These are phyloP conservation scores for Citrus australasica DNA, from an alignment of 345 rosid genomes.

Conservation along the genomic window DNA sequence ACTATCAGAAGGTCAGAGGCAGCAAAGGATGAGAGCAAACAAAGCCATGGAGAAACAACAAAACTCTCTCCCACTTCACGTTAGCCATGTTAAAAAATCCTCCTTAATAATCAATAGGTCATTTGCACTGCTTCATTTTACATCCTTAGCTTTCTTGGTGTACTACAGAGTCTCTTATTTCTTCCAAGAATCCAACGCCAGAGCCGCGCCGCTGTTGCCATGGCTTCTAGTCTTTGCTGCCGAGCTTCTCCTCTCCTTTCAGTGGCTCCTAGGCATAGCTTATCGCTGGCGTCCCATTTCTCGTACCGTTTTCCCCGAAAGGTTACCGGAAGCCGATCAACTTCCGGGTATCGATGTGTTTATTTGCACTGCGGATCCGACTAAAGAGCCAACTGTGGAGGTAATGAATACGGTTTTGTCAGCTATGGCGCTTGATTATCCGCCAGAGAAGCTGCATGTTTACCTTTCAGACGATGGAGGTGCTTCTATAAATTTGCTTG, in stretches of 20 bases:
- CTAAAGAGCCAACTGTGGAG: constrained; percentile 38
- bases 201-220: constrained; percentile 5
- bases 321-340: constrained; percentile 20
- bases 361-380: constrained; percentile 41
- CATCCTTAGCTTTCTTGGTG: constrained; percentile 29
- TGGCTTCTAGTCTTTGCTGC: constrained; percentile 28
- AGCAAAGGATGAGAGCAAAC: background rate
- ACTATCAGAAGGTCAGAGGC: background rate
- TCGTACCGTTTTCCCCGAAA: constrained; percentile 33
- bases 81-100: constrained; percentile 11
- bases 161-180: constrained; percentile 31
- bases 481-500: constrained; percentile 30
- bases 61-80: constrained; percentile 25
- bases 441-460: constrained; percentile 40
- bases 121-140: constrained; percentile 22
- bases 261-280: constrained; percentile 32
- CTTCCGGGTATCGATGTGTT: constrained; percentile 46
- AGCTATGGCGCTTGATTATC: constrained; percentile 49
- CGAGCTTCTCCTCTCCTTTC: constrained; percentile 26
- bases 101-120: constrained; percentile 27
- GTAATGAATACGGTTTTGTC: constrained; percentile 46
- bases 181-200: constrained; percentile 1
- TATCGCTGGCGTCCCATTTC: constrained; percentile 30
- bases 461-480: constrained; percentile 53
- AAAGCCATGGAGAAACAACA: constrained; percentile 11